A percentile compares a stretch with the other conserved stretches of the same genome.
Conservation (phyloP, 306 rosid genomes). For the Inga oerstediana region DNA sequence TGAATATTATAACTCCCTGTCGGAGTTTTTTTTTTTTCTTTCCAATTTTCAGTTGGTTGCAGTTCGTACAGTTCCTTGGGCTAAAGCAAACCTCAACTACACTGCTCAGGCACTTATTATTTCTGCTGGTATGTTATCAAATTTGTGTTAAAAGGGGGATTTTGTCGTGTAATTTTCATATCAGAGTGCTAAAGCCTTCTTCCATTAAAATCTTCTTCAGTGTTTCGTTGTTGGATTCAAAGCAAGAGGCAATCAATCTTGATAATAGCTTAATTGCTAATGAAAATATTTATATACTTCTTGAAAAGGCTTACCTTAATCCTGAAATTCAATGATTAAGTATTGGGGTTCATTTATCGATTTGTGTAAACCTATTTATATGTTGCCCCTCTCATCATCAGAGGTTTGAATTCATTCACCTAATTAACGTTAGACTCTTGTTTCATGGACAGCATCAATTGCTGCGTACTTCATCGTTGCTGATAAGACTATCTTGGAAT, state of each 20-base stretch:
- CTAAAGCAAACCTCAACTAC: slow-evolving; percentile 88
- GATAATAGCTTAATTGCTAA: background rate
- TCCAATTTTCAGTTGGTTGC: slow-evolving; percentile 62
- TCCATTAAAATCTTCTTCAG: background rate
- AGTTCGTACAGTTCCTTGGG: slow-evolving; percentile 91
- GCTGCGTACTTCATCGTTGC: slow-evolving; percentile 82
- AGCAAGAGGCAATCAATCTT: slow-evolving; percentile 17
- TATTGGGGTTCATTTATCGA: background rate
- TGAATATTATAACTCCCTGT: slow-evolving; percentile 16
- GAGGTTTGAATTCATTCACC: background rate
- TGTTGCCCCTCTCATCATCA: background rate
- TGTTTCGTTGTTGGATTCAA: slow-evolving; percentile 10
- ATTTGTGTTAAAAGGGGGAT: slow-evolving; percentile 2
- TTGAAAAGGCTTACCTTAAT: slow-evolving; percentile 24
- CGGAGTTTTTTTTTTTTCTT: background rate
- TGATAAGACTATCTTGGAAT: slow-evolving; percentile 80
- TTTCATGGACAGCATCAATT: slow-evolving; percentile 71
- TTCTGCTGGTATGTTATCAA: slow-evolving; percentile 64
- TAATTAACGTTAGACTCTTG: slow-evolving; percentile 21
- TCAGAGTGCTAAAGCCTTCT: slow-evolving; percentile 11
- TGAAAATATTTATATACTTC: slow-evolving; percentile 8
- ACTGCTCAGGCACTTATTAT: slow-evolving; percentile 95
- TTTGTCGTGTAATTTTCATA: background rate
- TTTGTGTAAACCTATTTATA: background rate
- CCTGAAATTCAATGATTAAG: background rate